phyloP scores from a whole-genome alignment of 192 early-diverging fungal genomes.

The Chytriomyces hyalinus region DNA sequence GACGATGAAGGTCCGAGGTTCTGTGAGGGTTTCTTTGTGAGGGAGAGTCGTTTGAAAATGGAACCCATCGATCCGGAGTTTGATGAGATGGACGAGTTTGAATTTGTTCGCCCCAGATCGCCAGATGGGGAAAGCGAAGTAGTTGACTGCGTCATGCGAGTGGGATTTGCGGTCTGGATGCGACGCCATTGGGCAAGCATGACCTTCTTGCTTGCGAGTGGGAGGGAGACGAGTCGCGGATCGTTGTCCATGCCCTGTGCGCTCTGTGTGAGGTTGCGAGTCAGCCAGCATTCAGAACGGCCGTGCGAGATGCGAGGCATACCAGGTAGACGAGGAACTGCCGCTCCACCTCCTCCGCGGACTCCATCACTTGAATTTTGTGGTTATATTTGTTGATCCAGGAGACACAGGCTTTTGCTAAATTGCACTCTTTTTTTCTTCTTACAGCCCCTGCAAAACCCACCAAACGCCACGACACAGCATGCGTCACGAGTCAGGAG shows the following conservation, averaged over 20 bases:
- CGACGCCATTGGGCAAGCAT: slow-evolving; percentile 13
- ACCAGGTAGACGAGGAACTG: neutral
- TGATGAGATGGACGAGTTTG: neutral
- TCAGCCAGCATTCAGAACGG: neutral
- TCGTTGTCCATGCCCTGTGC: slow-evolving; percentile 6
- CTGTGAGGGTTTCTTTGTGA: neutral
- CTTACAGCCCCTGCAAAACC: neutral
- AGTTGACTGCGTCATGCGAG: neutral
- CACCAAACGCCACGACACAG: neutral
- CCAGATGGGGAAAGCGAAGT: neutral
- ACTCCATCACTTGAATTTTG: neutral
- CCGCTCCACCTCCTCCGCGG: neutral
- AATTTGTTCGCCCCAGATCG: neutral
- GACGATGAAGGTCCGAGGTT: neutral
- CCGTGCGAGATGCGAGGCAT: neutral
- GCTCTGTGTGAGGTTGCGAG: neutral
- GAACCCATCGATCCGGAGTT: neutral
- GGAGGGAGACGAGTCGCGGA: neutral
- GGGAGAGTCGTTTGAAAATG: neutral
- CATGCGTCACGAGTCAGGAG: neutral
- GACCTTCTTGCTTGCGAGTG: neutral
- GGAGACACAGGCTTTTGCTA: neutral
- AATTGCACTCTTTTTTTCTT: neutral
- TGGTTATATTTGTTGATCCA: too few relatives aligned
- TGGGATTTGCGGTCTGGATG: neutral